Evolutionary conservation across 2,329 filamentous ascomycete genomes (phyloP).

Genomic region (Penicillium corylophilum): DNA sequence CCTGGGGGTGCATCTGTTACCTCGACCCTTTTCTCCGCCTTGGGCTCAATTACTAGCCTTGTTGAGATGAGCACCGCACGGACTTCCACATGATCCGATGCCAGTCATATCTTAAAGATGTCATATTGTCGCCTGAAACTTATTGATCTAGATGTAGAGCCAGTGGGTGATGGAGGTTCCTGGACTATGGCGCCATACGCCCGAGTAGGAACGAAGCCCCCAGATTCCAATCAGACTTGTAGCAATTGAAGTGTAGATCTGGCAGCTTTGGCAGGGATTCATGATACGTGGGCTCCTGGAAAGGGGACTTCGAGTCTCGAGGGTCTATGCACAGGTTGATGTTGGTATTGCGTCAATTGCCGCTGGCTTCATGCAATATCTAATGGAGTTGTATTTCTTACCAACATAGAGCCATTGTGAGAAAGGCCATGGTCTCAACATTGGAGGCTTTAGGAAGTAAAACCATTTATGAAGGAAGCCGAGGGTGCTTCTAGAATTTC

Average conservation of each 20-base stretch:
- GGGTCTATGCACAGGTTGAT: background rate
- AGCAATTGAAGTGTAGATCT: slow-evolving; percentile 1
- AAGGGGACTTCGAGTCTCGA: background rate
- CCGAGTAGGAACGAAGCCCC: background rate
- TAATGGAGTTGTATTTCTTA: background rate
- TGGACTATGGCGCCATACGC: background rate
- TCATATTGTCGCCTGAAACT: background rate
- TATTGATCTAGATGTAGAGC: background rate
- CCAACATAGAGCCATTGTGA: background rate
- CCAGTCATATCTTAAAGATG: background rate
- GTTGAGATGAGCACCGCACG: background rate
- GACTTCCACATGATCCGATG: background rate
- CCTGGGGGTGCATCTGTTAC: slow-evolving; percentile 4
- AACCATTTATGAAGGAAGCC: no score
- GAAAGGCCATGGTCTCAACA: background rate
- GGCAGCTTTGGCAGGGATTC: background rate
- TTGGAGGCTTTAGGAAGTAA: background rate
- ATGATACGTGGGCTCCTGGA: background rate
- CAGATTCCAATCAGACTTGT: slow-evolving; percentile 1
- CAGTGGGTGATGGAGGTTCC: background rate
- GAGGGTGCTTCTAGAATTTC: background rate
- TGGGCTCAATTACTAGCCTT: slow-evolving; percentile 11
- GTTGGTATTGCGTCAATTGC: background rate
- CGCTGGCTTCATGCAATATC: background rate
- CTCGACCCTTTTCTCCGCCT: slow-evolving; percentile 4